These are phyloP conservation scores for Fusarium clavum DNA, from an alignment of 2,329 filamentous ascomycete genomes.

Conservation along the genomic window DNA sequence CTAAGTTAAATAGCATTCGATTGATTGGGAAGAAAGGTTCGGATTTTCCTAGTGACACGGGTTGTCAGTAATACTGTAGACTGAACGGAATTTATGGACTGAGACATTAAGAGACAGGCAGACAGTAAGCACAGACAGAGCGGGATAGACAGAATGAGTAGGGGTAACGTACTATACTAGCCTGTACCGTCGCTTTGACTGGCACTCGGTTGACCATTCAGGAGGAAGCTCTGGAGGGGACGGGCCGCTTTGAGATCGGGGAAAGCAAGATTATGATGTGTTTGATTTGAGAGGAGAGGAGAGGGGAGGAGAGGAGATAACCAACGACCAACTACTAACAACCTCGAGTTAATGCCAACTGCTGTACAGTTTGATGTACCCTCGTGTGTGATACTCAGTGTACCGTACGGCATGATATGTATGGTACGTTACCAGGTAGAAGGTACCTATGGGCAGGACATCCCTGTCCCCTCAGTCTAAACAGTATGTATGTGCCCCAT, in stretches of 20 bases:
- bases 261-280: neutral
- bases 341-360: neutral
- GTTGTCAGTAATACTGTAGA: neutral
- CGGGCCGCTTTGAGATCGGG: conserved; percentile 23
- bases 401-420: neutral
- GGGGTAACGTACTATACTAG: neutral
- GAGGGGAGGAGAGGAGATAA: neutral
- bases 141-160: conserved; percentile 1
- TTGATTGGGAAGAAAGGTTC: neutral
- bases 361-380: neutral
- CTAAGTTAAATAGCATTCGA: neutral
- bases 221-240: conserved; percentile 16
- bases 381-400: too few relatives aligned
- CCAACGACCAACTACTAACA: neutral
- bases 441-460: neutral
- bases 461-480: neutral
- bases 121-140: neutral
- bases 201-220: conserved; percentile 1
- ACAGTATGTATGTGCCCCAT: neutral
- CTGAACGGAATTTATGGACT: neutral
- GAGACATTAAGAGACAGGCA: neutral
- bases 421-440: neutral
- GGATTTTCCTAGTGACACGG: neutral
- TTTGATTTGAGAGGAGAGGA: neutral
- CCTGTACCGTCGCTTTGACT: neutral